Base-by-base conservation (phyloP, 2,329 filamentous ascomycete species). In the Verticillium dahliae region DNA sequence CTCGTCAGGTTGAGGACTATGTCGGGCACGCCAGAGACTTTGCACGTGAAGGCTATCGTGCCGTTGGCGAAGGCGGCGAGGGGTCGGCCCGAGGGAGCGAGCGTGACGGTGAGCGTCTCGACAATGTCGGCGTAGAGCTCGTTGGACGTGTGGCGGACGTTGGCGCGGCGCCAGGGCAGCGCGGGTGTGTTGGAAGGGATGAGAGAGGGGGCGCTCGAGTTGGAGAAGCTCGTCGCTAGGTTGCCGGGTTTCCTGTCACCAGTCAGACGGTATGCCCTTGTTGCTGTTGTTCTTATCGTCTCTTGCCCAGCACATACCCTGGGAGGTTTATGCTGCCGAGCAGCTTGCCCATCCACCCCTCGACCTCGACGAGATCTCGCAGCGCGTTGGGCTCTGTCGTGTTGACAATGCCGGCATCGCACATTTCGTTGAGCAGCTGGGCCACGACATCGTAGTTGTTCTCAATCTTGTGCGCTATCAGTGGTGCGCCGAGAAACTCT, bases 91-190 rank as follows among this genome's bases (percentile, higher is more conserved):
- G 93, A 97, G 0, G 95, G 95, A 0, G 95, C 92, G 52, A 98
- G 83, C 0, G 90, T 97, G 50, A 97, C 91, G 1, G 88, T 86
- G 0, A 99, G 80, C 1, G 91, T 92, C 78, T 99, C 95, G 64
- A 99, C 87, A 13, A 99, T 87, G 73, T 99, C 95, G 62, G 97
- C 94, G 73, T 98, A 98, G 67, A 99, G 82, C 75, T 99, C 95
- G 75, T 98, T 99, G 61, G 91, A 96, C 4, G 94, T 98, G 74
- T 99, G 95, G 15, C 93, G 85, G 60, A 99, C 95, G 70, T 97
- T 97, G 45, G 91, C 87, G 63, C 92, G 84, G 64, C 95, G 86
- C 95, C 95, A 99, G 1, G 93, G 93, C 50, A 98, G 69, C 7
- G 85, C 81, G 0, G 84, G 80, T 1, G 78, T 78, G 66, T 79